Conservation (phyloP, 768 basidiomycete species). For the Agaricus blazei region DNA sequence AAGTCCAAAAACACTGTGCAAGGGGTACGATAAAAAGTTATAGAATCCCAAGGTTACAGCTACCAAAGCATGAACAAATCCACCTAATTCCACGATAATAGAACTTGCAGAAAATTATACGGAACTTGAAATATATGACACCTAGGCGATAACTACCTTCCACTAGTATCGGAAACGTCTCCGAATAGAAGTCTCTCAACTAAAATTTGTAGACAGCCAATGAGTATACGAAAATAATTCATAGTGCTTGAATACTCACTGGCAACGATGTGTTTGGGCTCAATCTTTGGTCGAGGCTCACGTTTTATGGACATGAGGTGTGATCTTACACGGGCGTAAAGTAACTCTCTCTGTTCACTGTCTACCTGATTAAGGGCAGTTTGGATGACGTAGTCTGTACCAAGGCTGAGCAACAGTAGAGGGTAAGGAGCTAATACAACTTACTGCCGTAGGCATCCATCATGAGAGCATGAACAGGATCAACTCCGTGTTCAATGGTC, state of each 20-base stretch:
- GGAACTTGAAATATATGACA: background rate
- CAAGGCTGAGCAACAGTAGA: background rate
- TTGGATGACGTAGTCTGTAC: slow-evolving; percentile 83
- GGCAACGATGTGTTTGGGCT: slow-evolving; percentile 72
- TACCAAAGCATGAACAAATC: background rate
- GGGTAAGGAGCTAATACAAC: slow-evolving; percentile 23
- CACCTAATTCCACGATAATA: background rate
- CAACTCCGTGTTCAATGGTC: slow-evolving; percentile 44
- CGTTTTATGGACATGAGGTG: slow-evolving; percentile 63
- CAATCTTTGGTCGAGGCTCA: slow-evolving; percentile 61
- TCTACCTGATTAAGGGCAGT: slow-evolving; percentile 66
- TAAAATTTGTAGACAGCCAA: background rate
- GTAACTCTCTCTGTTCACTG: slow-evolving; percentile 62
- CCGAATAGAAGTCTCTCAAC: slow-evolving; percentile 8
- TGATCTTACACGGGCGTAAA: slow-evolving; percentile 60
- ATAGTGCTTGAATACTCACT: slow-evolving; percentile 42
- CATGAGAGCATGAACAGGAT: slow-evolving; percentile 69
- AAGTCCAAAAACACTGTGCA: background rate
- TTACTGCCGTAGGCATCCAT: slow-evolving; percentile 86
- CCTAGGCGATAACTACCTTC: background rate
- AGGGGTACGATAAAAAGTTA: background rate
- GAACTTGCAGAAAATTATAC: background rate
- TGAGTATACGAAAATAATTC: background rate
- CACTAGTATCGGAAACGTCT: background rate
- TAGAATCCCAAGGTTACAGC: background rate